phyloP scores from a whole-genome alignment of 1,139 yeast genomes.

The Meyerozyma sp. region DNA sequence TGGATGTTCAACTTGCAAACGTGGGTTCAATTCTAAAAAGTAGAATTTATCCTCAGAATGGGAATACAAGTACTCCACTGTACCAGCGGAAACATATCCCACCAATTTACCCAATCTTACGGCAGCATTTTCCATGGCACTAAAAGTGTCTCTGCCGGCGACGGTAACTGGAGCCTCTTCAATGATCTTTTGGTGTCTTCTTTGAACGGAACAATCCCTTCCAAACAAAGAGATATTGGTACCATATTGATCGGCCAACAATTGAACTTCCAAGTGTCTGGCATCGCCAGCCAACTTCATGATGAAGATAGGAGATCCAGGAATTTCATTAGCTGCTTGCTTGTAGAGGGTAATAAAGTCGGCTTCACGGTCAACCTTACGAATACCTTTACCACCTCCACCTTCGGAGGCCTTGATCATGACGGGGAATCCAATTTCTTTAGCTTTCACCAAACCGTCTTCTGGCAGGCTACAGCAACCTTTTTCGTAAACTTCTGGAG shows the following conservation, averaged over 20 bases:
- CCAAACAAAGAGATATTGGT: conserved; percentile 91
- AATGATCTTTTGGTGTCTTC: conserved; percentile 94
- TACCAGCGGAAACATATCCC: conserved; percentile 98
- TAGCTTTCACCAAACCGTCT: conserved; percentile 83
- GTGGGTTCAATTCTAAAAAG: conserved; percentile 93
- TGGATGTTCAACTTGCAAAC: conserved; percentile 99
- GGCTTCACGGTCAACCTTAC: conserved; percentile 79
- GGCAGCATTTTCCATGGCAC: conserved; percentile 93
- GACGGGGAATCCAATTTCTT: conserved; percentile 86
- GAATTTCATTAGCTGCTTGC: conserved; percentile 92
- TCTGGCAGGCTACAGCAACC: conserved; percentile 87
- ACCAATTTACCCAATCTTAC: conserved; percentile 93
- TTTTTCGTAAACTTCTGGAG: conserved; percentile 72
- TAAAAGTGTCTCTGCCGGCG: conserved; percentile 81
- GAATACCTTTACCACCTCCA: conserved; percentile 98
- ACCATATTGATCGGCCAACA: conserved; percentile 93
- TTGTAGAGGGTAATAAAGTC: conserved; percentile 67
- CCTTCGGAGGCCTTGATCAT: conserved; percentile 98
- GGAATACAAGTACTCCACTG: conserved; percentile 93
- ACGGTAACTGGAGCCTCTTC: conserved; percentile 97
- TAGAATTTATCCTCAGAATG: conserved; percentile 92
- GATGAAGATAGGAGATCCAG: conserved; percentile 92
- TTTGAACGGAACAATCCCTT: conserved; percentile 95
- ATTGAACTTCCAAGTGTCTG: conserved; percentile 91
- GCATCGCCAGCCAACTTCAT: conserved; percentile 95